Evolutionary conservation across 345 rosid genomes (phyloP).

Genomic region (Syzygium aromaticum): DNA sequence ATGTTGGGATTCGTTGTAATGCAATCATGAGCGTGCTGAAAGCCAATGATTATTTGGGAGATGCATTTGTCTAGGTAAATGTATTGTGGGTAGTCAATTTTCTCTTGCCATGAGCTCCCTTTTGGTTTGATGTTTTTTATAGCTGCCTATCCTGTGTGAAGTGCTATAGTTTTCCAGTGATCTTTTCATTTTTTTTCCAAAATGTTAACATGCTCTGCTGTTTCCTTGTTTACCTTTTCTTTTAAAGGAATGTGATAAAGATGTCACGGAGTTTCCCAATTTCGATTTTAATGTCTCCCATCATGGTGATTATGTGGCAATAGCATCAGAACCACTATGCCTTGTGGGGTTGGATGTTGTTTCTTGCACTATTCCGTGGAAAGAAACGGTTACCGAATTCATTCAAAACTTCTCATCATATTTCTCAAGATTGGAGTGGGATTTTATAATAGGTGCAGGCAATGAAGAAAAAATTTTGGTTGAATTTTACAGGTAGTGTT

Average conservation of each 20-base stretch:
- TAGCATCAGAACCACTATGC: conserved; percentile 68
- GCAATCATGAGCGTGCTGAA: neutral
- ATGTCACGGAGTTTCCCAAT: conserved; percentile 28
- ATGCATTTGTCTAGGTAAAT: neutral
- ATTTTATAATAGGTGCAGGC: conserved; percentile 31
- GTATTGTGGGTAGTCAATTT: neutral
- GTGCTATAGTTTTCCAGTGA: neutral
- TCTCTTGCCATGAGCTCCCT: neutral
- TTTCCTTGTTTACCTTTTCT: neutral
- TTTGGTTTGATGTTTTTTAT: neutral
- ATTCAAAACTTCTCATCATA: conserved; percentile 37
- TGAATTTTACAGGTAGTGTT: conserved; percentile 51
- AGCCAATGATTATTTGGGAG: neutral
- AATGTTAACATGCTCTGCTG: neutral
- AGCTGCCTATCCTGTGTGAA: neutral
- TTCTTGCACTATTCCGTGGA: conserved; percentile 19
- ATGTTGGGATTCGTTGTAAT: neutral
- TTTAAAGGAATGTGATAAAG: conserved; percentile 10
- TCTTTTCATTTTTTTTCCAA: neutral
- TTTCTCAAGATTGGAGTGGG: conserved; percentile 56
- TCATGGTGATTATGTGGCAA: conserved; percentile 63
- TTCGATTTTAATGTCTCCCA: conserved; percentile 71
- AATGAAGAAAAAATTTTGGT: conserved; percentile 22
- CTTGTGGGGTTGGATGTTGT: conserved; percentile 66
- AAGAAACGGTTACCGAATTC: conserved; percentile 35